These are phyloP conservation scores for Solanum pinnatisectum DNA, from an alignment of 257 asterid genomes.

Conservation along the genomic window DNA sequence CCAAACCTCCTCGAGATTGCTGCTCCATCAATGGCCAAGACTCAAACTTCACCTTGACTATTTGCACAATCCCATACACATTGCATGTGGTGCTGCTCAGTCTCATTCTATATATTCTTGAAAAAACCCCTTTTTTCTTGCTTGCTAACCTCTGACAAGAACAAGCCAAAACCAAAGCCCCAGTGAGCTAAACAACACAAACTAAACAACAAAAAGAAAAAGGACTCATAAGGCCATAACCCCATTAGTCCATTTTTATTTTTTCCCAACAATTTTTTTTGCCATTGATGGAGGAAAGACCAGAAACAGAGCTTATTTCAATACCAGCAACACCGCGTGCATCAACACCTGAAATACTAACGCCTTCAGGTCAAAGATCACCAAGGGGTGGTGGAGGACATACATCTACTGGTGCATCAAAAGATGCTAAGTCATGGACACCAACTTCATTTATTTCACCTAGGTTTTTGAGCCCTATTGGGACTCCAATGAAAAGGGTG, in stretches of 20 bases:
- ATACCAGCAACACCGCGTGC: constrained; percentile 99
- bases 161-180: not conserved
- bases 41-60: not conserved
- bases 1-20: constrained; percentile 2
- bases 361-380: constrained; percentile 85
- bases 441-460: constrained; percentile 95
- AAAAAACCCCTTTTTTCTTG: not conserved
- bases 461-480: constrained; percentile 91
- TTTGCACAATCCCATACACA: not conserved
- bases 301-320: constrained; percentile 90
- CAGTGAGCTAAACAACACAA: not conserved
- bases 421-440: constrained; percentile 81
- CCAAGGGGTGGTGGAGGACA: constrained; percentile 46
- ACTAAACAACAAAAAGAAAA: not conserved
- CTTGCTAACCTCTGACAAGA: not conserved
- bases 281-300: constrained; percentile 64
- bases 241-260: not conserved
- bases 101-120: not conserved
- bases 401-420: constrained; percentile 25
- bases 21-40: not conserved
- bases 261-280: not conserved
- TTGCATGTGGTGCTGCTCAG: not conserved
- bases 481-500: constrained; percentile 96
- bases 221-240: not conserved
- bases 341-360: constrained; percentile 89